These are phyloP conservation scores for Xylaria multiplex DNA, from an alignment of 2,329 filamentous ascomycete genomes.

Conservation along the genomic window DNA sequence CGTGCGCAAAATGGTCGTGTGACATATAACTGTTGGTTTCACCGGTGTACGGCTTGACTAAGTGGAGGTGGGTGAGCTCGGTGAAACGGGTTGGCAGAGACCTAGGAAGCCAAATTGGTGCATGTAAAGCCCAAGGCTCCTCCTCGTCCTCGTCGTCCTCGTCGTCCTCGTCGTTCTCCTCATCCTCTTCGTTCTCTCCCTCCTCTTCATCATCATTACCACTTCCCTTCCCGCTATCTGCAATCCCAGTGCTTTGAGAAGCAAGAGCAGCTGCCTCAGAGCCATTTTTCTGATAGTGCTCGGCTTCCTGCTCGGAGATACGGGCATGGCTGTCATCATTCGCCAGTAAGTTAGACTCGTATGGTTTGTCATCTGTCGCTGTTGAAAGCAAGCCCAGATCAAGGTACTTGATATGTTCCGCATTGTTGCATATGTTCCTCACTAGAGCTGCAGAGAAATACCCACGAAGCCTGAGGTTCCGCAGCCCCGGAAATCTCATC, in stretches of 20 bases:
- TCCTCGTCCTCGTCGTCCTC: neutral
- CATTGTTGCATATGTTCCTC: neutral
- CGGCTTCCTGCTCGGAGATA: neutral
- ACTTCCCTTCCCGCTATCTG: neutral
- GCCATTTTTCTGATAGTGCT: neutral
- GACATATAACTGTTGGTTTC: neutral
- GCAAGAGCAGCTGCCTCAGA: neutral
- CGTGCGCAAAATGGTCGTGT: neutral
- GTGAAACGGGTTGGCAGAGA: neutral
- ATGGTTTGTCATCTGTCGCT: neutral
- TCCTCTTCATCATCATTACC: neutral
- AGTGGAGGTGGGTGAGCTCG: neutral
- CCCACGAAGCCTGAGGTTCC: slow-evolving; percentile 2
- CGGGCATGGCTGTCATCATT: neutral
- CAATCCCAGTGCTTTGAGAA: neutral
- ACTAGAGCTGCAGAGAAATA: neutral
- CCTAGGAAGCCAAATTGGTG: slow-evolving; percentile 4
- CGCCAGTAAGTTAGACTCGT: neutral
- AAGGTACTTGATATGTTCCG: slow-evolving; percentile 3
- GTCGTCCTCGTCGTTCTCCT: neutral
- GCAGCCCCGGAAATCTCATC: neutral
- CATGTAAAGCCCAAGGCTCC: slow-evolving; percentile 2
- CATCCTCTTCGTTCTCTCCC: neutral
- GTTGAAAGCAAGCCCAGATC: slow-evolving; percentile 6
- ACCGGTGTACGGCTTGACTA: neutral